A percentile compares a stretch with the other conserved stretches of the same genome.
These are phyloP conservation scores for Fraxinus latifolia DNA, from an alignment of 305 asterid genomes.

Conservation along the genomic window DNA sequence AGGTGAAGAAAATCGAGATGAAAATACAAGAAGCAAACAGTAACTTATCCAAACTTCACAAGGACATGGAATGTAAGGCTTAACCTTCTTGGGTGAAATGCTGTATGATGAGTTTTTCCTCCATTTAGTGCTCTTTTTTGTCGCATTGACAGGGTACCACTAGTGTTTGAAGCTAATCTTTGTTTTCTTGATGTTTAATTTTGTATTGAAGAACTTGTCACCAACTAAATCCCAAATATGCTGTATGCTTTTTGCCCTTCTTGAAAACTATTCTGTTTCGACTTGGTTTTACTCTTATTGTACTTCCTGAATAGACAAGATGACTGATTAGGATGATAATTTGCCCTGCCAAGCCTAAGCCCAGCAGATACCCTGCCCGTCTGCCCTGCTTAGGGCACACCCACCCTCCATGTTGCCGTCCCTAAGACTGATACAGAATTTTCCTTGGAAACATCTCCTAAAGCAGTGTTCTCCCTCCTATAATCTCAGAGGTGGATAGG, in stretches of 20 bases:
- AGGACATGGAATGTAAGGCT: slow-evolving; percentile 78
- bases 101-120: background rate
- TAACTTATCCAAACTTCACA: slow-evolving; percentile 69
- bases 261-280: background rate
- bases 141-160: background rate
- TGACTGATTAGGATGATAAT: background rate
- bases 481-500: background rate
- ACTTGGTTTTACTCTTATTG: background rate
- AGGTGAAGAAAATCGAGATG: slow-evolving; percentile 66
- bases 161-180: slow-evolving; percentile 6
- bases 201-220: slow-evolving; percentile 11
- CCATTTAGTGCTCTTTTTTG: background rate
- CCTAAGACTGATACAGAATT: background rate
- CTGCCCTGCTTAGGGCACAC: background rate
- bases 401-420: background rate
- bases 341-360: background rate
- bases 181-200: slow-evolving; percentile 3
- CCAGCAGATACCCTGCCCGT: background rate
- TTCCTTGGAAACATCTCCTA: background rate
- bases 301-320: background rate
- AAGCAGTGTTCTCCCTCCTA: background rate
- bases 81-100: background rate
- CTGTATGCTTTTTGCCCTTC: background rate
- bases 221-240: background rate
- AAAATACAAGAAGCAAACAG: slow-evolving; percentile 70